Base-by-base conservation (phyloP, 257 asterid genomes). In the Paulownia fortunei region DNA sequence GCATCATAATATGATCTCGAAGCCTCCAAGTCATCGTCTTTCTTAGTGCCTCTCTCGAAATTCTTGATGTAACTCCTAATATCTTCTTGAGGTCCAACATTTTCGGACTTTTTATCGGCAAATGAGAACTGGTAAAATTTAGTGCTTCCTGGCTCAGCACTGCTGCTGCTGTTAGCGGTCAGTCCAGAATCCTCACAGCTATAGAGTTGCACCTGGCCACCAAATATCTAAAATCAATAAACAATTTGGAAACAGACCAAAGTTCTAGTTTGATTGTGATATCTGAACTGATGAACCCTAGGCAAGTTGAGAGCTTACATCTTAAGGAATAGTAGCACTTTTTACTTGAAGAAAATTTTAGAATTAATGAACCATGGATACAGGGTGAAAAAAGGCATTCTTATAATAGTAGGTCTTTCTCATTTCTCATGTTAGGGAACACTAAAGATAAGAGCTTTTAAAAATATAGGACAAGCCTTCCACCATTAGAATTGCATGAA, bases 1-100 rank as follows among this genome's bases (percentile, higher is more conserved):
- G 91, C 79, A 84, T 87, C 88, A 41, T 84, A 90, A 44, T 76
- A 82, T 16, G 87, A 60, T 60, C 24, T 60, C 7, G 55, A 51
- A 16, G 27, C 19, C 26, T 80, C 91, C 59, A 79, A 77, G 70
- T 30, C 81, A 23, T 32, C 13, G 32, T 82, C 88, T 64, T 69
- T 82, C 24, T 32, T 44, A 51, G 73, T 13, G 47, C 68, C 86
- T 70, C 82, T 87, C 82, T 87, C 89, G 58, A 86, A 93, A 81
- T 83, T 85, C 90, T 84, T 88, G 67, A 88, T 78, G 81, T 61
- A 93, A 79, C 87, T 91, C 72, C 61, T 72, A 2, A 93, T 73
- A 78, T 86, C 90, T 42, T 76, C 88, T 56, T 84, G 77, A 72
- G 80, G 74, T 44, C 27, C 76, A 10, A 18, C 55, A 51, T 55